Evolutionary conservation across 129 eudicot genomes (phyloP).

Genomic region (Helichrysum umbraculigerum): DNA sequence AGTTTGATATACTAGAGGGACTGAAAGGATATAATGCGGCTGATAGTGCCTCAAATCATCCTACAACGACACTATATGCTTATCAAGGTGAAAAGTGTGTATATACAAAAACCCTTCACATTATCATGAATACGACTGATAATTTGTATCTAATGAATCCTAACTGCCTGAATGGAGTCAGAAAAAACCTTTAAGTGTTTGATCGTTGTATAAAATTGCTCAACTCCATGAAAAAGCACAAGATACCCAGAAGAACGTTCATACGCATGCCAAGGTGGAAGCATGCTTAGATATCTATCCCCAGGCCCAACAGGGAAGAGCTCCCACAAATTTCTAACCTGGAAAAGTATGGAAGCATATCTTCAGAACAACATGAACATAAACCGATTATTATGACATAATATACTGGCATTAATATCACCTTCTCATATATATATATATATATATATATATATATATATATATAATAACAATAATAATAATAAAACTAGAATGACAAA

Average conservation of each 20-base stretch:
- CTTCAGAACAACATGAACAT: conserved; percentile 5
- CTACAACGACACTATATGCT: conserved; percentile 43
- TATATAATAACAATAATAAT: no score
- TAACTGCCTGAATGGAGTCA: conserved; percentile 4
- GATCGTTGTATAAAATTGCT: conserved; percentile 77
- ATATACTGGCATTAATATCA: background rate
- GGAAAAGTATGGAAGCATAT: conserved; percentile 11
- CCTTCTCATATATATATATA: conserved; percentile 4
- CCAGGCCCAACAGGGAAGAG: conserved; percentile 77
- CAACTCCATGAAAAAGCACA: conserved; percentile 63
- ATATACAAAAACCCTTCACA: background rate
- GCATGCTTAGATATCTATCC: conserved; percentile 90
- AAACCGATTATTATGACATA: background rate
- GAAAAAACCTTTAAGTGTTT: conserved; percentile 63
- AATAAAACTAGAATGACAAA: background rate
- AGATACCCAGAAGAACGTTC: conserved; percentile 89
- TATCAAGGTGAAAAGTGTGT: conserved; percentile 12
- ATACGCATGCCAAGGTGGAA: conserved; percentile 99
- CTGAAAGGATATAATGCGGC: conserved; percentile 2
- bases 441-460: no score
- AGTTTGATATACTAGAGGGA: conserved; percentile 7
- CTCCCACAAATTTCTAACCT: conserved; percentile 68
- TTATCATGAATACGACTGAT: background rate
- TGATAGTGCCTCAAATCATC: conserved; percentile 6
- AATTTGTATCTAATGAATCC: conserved; percentile 1